A percentile compares a stretch with the other conserved stretches of the same genome.
phyloP scores from a whole-genome alignment of 1,139 yeast species.

The Geotrichum carabidarum region DNA sequence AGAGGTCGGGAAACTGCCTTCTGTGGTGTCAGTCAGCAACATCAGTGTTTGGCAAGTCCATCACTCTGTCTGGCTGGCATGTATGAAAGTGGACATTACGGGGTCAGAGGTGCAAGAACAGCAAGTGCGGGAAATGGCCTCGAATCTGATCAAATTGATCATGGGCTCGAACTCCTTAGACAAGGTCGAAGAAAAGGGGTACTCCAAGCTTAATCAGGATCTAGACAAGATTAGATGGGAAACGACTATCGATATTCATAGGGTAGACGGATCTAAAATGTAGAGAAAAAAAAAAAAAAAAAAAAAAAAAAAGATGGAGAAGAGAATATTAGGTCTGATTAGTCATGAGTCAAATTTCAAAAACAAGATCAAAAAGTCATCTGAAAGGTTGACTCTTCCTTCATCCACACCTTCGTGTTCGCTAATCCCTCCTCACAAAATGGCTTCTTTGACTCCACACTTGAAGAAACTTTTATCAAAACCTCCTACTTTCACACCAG shows the following conservation, averaged over 20 bases:
- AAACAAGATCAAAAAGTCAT: neutral
- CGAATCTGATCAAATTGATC: conserved; percentile 28
- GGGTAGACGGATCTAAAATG: neutral
- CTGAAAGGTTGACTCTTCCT: neutral
- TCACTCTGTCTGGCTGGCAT: conserved; percentile 41
- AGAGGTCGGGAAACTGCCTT: conserved; percentile 28
- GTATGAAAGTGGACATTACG: conserved; percentile 35
- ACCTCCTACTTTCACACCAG: conserved; percentile 57
- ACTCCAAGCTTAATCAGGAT: conserved; percentile 9
- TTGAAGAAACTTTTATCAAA: conserved; percentile 55
- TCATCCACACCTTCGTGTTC: neutral
- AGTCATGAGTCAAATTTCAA: neutral
- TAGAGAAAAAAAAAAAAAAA: neutral
- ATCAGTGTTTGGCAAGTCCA: conserved; percentile 43
- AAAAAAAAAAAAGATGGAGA: neutral
- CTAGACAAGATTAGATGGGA: conserved; percentile 34
- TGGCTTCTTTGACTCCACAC: conserved; percentile 48
- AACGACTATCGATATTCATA: conserved; percentile 38
- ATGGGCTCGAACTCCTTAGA: conserved; percentile 27
- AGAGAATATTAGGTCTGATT: neutral
- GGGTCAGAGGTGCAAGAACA: conserved; percentile 35
- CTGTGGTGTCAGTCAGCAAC: conserved; percentile 34
- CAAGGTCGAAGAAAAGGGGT: conserved; percentile 10
- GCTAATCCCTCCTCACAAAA: neutral
- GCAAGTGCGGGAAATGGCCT: conserved; percentile 34